Base-by-base conservation (phyloP, 371 early-diverging fungal species). In the Circinella minor region DNA sequence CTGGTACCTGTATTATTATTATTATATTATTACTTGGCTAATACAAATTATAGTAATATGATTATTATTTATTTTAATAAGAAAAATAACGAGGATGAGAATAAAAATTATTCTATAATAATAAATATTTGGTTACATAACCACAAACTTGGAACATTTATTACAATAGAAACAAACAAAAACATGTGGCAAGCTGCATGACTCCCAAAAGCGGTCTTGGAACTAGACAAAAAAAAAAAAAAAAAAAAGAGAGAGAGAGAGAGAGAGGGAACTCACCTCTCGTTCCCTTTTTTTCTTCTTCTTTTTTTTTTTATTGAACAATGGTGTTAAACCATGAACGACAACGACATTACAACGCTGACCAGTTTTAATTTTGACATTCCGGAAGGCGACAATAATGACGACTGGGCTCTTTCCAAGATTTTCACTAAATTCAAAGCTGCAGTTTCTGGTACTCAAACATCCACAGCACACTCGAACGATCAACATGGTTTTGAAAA, bases 401-500 rank as follows among this genome's bases (percentile, higher is more conserved):
- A 82, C n/a, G 83, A 80, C 36, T 77, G 79, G 43, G 86, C 84
- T 6, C 74, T 90, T 27, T 83, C 88, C 57, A 89, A 88, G 61
- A 71, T 90, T 61, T 82, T 88, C 62, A 84, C 81, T 20, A 82
- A 83, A 34, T 87, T 90, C 37, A 81, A 80, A 36, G 77, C 75
- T 61, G 86, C 87, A 0, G 85, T 84, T 63, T 77, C 79, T 18
- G 83, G 80, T 27, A 17, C 51, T 15, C 51, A 51, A 51, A 8
- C 51, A 51, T 4, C 51, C 8, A 51, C 15, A 2, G 7, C 5
- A 1, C 51, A 51, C 15, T n/a, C 61, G 46, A 13, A 20, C 13
- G 20, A 60, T 17, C 14, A 51, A 14, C 51, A 27, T 27, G 27
- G 27, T 27, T 27, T 2, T 0, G 27, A 27, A 27, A 27, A 27